phyloP scores from a whole-genome alignment of 805 yeast genomes.

The Millerozyma acaciae region DNA sequence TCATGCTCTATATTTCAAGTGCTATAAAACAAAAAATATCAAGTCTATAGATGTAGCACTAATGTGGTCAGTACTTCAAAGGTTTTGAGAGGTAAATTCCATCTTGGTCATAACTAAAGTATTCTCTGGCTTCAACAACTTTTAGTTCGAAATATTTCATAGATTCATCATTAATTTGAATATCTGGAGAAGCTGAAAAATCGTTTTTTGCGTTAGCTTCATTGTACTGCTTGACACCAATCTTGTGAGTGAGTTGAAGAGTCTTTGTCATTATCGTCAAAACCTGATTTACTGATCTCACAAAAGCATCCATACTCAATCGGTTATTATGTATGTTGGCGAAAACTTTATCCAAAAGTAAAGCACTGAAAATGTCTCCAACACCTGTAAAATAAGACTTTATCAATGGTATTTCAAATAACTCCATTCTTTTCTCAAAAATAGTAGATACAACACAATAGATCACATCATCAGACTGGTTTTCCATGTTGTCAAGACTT shows the following conservation, averaged over 20 bases:
- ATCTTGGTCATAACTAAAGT: conserved; percentile 22
- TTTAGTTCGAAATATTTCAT: conserved; percentile 75
- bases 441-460: conserved; percentile 24
- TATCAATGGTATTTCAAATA: conserved; percentile 55
- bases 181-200: too few relatives aligned
- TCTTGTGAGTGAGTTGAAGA: conserved; percentile 42
- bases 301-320: conserved; percentile 8
- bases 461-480: conserved; percentile 15
- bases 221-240: conserved; percentile 28
- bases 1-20: too few relatives aligned
- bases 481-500: conserved; percentile 34
- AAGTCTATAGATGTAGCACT: too few relatives aligned
- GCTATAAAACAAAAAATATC: too few relatives aligned
- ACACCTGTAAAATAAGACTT: conserved; percentile 91
- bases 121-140: conserved; percentile 56
- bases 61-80: too few relatives aligned
- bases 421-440: conserved; percentile 11
- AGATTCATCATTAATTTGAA: conserved; percentile 50
- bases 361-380: conserved; percentile 85
- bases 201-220: conserved; percentile 1
- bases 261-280: conserved; percentile 53
- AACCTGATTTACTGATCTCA: conserved; percentile 50
- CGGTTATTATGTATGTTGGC: conserved; percentile 11
- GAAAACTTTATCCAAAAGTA: conserved; percentile 61
- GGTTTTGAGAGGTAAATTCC: too few relatives aligned